Percentiles rank a stretch among this genome's conserved stretches.
phyloP scores from a whole-genome alignment of 306 rosid genomes.

The Crataegus laevigata region DNA sequence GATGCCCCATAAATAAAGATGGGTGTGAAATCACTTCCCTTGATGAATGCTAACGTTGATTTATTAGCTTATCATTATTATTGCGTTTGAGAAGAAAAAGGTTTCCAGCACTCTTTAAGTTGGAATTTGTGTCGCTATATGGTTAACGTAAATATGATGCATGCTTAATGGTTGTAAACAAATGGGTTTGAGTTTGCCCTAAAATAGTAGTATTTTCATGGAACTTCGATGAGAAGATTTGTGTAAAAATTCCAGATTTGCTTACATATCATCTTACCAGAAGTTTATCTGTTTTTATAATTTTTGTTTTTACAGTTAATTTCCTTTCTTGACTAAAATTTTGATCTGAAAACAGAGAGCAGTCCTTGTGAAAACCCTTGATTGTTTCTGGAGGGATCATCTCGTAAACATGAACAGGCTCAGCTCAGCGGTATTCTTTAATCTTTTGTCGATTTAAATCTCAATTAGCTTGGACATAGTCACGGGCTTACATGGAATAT shows the following conservation, averaged over 20 bases:
- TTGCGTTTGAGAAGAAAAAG: background rate
- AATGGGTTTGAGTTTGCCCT: background rate
- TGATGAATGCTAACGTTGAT: background rate
- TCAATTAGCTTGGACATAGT: conserved; percentile 15
- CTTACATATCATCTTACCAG: background rate
- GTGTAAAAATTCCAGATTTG: background rate
- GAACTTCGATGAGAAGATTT: background rate
- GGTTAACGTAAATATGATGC: background rate
- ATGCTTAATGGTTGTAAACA: background rate
- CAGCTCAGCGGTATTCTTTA: conserved; percentile 71
- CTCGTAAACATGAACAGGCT: conserved; percentile 95
- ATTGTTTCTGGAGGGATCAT: conserved; percentile 97
- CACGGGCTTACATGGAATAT: conserved; percentile 25
- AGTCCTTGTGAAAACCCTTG: conserved; percentile 87
- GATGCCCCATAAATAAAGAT: no score
- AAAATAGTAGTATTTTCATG: background rate
- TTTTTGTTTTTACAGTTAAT: background rate
- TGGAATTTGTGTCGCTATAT: background rate
- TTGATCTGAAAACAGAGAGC: conserved; percentile 57
- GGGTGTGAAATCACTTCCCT: no score
- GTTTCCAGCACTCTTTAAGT: background rate
- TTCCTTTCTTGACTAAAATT: background rate
- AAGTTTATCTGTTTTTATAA: background rate
- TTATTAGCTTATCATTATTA: background rate
- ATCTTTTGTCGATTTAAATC: conserved; percentile 7